Evolutionary conservation across 2,329 filamentous ascomycete species (phyloP).

Genomic region (Diaporthe amygdali): DNA sequence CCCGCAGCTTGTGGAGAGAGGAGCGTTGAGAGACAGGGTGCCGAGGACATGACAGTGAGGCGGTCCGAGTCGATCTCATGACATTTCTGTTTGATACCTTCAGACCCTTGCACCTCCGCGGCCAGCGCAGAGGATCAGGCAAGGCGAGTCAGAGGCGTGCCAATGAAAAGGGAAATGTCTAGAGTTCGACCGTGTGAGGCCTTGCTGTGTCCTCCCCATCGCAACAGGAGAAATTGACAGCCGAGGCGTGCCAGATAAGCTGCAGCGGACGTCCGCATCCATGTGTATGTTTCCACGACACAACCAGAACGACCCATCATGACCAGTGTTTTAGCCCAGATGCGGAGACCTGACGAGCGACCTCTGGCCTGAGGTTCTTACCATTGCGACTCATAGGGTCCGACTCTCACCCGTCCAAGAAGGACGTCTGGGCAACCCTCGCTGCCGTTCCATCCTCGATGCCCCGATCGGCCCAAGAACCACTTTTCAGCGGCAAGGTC

Average conservation of each 20-base stretch:
- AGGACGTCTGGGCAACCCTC: constrained; percentile 63
- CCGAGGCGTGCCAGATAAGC: constrained; percentile 18
- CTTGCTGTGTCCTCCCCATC: constrained; percentile 50
- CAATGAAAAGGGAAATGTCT: constrained; percentile 39
- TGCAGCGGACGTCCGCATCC: constrained; percentile 21
- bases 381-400: constrained; percentile 75
- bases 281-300: constrained; percentile 32
- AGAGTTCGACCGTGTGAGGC: constrained; percentile 54
- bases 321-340: constrained; percentile 68
- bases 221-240: constrained; percentile 31
- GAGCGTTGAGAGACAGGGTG: constrained; percentile 38
- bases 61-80: constrained; percentile 38
- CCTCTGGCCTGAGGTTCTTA: constrained; percentile 75
- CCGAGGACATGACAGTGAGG: constrained; percentile 49
- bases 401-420: constrained; percentile 57
- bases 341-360: constrained; percentile 75
- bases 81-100: constrained; percentile 53
- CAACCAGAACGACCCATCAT: constrained; percentile 32
- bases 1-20: constrained; percentile 28
- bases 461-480: constrained; percentile 40
- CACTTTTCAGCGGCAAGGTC: constrained; percentile 57
- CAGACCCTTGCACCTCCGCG: constrained; percentile 44
- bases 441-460: constrained; percentile 53
- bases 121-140: constrained; percentile 46
- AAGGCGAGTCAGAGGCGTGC: constrained; percentile 39